Conservation (phyloP, 1,139 yeast species). For the Taphrina sp. region DNA sequence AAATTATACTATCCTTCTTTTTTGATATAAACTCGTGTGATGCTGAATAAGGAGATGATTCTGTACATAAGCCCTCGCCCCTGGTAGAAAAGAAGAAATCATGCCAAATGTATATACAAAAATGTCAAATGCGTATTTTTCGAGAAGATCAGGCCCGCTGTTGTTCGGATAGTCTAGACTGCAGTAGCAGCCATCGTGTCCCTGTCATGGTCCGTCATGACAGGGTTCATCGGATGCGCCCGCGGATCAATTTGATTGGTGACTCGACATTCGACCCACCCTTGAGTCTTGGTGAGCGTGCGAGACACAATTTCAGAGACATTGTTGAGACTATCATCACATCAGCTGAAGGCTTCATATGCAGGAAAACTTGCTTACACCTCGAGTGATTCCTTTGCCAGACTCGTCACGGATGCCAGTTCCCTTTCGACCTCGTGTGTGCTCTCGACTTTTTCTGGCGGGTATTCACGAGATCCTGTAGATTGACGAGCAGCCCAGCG, state of each 20-base stretch:
- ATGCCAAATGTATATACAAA: no score
- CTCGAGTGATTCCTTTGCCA: conserved; percentile 21
- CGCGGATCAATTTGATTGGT: no score
- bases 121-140: no score
- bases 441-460: not conserved
- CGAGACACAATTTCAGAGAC: conserved; percentile 25
- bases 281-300: conserved; percentile 22
- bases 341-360: not conserved
- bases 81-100: no score
- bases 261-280: conserved; percentile 19
- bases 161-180: no score
- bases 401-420: conserved; percentile 6
- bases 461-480: not conserved
- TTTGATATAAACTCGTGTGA: not conserved
- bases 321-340: conserved; percentile 4
- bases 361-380: conserved; percentile 1
- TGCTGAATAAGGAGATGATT: not conserved
- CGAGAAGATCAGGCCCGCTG: no score
- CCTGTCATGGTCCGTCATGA: no score
- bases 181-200: no score
- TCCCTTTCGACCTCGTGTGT: conserved; percentile 11
- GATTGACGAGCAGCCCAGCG: conserved; percentile 52
- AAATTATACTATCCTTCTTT: not conserved
- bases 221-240: no score
- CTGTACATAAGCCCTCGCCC: no score